phyloP scores from a whole-genome alignment of 129 eudicot species.

The Chrysanthemum seticuspe region DNA sequence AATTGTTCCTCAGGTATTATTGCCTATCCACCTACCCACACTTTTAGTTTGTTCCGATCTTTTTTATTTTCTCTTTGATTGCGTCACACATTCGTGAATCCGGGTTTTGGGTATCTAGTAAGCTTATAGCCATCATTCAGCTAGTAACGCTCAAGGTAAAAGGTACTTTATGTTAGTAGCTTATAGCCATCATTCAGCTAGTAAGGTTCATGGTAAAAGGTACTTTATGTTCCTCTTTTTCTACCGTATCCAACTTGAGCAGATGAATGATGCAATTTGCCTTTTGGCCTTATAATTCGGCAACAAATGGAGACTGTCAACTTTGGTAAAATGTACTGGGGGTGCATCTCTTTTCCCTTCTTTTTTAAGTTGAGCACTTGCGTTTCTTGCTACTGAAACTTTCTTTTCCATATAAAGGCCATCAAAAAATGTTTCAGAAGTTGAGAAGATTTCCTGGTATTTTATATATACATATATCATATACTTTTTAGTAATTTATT shows the following conservation, averaged over 20 bases:
- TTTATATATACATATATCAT: constrained; percentile 39
- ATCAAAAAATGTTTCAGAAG: constrained; percentile 56
- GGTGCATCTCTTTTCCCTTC: constrained; percentile 58
- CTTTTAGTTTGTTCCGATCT: constrained; percentile 24
- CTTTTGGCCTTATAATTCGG: constrained; percentile 45
- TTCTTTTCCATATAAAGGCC: constrained; percentile 57
- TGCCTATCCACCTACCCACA: constrained; percentile 28
- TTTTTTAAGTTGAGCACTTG: constrained; percentile 40
- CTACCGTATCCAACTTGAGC: constrained; percentile 47
- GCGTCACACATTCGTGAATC: constrained; percentile 26
- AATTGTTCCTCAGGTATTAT: constrained; percentile 57
- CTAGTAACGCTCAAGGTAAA: too few species aligned
- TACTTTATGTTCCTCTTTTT: constrained; percentile 32
- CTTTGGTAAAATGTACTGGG: constrained; percentile 66
- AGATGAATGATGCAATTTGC: constrained; percentile 48
- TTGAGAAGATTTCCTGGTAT: constrained; percentile 75
- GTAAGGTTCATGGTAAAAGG: constrained; percentile 17
- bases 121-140: constrained; percentile 39
- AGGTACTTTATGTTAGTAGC: too few species aligned
- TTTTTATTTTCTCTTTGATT: constrained; percentile 20
- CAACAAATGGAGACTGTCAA: constrained; percentile 62
- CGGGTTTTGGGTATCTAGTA: constrained; percentile 40
- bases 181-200: constrained; percentile 26
- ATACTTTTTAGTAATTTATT: constrained; percentile 29
- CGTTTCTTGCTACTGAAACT: constrained; percentile 62